phyloP scores from a whole-genome alignment of 768 basidiomycete species.

The Kwoniella sp. region DNA sequence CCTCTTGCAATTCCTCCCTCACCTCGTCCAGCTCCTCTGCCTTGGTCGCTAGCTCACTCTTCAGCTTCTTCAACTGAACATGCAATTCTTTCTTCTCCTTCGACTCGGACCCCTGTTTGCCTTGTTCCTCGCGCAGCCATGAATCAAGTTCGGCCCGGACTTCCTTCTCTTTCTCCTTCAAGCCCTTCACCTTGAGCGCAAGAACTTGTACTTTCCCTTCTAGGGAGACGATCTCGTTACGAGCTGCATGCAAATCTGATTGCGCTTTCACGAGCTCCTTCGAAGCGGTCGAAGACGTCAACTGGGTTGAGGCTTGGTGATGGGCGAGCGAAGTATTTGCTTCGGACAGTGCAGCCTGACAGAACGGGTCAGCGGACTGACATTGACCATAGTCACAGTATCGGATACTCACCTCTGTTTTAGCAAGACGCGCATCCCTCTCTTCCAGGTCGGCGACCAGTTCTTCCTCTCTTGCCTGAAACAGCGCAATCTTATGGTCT shows the following conservation, averaged over 20 bases:
- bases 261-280: constrained; percentile 20
- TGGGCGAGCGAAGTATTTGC: constrained; percentile 36
- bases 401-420: constrained; percentile 33
- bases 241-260: constrained; percentile 19
- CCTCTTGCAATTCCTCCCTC: constrained; percentile 36
- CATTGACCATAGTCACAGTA: too few species aligned
- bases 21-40: constrained; percentile 35
- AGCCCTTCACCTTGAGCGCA: constrained; percentile 28
- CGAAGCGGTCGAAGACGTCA: not conserved
- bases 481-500: constrained; percentile 49
- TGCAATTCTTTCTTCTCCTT: constrained; percentile 40
- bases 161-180: constrained; percentile 41
- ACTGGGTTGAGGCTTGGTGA: constrained; percentile 19
- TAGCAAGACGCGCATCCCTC: constrained; percentile 32
- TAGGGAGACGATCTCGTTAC: constrained; percentile 22
- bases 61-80: constrained; percentile 26
- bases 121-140: constrained; percentile 31
- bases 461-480: constrained; percentile 44
- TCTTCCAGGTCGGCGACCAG: constrained; percentile 35
- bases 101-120: constrained; percentile 30
- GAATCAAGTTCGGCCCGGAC: constrained; percentile 32
- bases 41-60: constrained; percentile 33
- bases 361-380: too few species aligned
- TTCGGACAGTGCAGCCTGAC: constrained; percentile 26
- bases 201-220: constrained; percentile 31